Percentiles rank a stretch among this genome's conserved stretches.
These are phyloP conservation scores for Geotrichum histeridarum DNA, from an alignment of 1,139 yeast species.

Conservation along the genomic window DNA sequence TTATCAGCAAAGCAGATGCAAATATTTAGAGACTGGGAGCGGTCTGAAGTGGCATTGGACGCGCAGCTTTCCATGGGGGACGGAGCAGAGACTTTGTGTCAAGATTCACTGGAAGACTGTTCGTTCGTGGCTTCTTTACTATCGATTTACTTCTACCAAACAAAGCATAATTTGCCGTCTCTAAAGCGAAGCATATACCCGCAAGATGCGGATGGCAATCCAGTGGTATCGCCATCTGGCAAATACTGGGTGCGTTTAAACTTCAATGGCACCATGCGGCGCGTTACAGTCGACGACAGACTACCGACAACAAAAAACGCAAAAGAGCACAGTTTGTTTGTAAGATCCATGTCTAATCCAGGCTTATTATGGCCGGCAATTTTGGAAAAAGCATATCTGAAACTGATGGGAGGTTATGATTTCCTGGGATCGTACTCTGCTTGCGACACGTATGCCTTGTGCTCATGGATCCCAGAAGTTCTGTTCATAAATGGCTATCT, in stretches of 20 bases:
- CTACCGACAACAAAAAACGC: slow-evolving; percentile 38
- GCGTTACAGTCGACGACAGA: slow-evolving; percentile 48
- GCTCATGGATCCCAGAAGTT: slow-evolving; percentile 75
- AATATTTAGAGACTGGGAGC: slow-evolving; percentile 28
- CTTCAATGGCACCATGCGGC: slow-evolving; percentile 58
- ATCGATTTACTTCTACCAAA: slow-evolving; percentile 37
- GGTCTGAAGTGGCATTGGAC: slow-evolving; percentile 26
- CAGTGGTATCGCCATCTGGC: slow-evolving; percentile 28
- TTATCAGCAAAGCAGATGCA: slow-evolving; percentile 24
- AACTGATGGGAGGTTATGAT: slow-evolving; percentile 59
- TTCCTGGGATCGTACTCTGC: slow-evolving; percentile 76
- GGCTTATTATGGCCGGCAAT: slow-evolving; percentile 61
- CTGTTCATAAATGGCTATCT: slow-evolving; percentile 36
- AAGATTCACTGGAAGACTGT: slow-evolving; percentile 64
- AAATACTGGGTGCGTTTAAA: slow-evolving; percentile 43
- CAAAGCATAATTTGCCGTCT: slow-evolving; percentile 23
- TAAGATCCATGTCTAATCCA: slow-evolving; percentile 43
- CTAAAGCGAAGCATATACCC: slow-evolving; percentile 28
- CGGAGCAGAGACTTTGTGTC: slow-evolving; percentile 38
- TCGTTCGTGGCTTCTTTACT: slow-evolving; percentile 67
- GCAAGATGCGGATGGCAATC: slow-evolving; percentile 23
- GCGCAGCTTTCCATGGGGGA: slow-evolving; percentile 19
- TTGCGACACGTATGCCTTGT: slow-evolving; percentile 58
- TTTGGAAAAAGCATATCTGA: slow-evolving; percentile 70
- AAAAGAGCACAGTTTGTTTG: slow-evolving; percentile 28